Percentiles rank a stretch among this genome's conserved stretches.
phyloP scores from a whole-genome alignment of 169 alveolate genomes.

The Plasmodium cynomolgi region DNA sequence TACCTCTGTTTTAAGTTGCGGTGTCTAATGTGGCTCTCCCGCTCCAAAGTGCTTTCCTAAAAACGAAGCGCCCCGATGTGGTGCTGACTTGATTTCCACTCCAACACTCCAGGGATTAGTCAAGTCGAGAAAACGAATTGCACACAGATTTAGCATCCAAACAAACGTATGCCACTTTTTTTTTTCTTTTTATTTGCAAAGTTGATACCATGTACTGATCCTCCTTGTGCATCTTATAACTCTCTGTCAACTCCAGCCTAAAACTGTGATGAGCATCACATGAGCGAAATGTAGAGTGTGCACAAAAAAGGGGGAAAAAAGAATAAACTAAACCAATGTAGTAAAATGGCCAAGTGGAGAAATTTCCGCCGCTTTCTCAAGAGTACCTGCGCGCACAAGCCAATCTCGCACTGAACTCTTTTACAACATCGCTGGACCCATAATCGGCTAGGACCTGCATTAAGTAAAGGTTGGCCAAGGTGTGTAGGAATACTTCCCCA shows the following conservation, averaged over 20 bases:
- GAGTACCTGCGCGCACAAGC: constrained; percentile 27
- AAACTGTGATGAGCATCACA: constrained; percentile 6
- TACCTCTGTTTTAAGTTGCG: constrained; percentile 38
- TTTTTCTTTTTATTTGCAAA: not conserved
- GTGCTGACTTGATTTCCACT: not conserved
- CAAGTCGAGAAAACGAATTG: not conserved
- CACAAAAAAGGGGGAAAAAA: not conserved
- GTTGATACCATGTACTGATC: constrained; percentile 56
- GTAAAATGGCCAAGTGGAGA: not conserved
- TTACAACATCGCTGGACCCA: constrained; percentile 23
- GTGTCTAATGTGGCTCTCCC: constrained; percentile 17
- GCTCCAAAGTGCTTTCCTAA: constrained; percentile 31
- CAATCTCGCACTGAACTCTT: constrained; percentile 24
- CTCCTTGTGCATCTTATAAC: constrained; percentile 60
- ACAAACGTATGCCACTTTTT: not conserved
- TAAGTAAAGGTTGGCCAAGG: constrained; percentile 7
- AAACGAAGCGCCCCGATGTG: not conserved
- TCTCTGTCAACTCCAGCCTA: constrained; percentile 49
- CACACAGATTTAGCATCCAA: not conserved
- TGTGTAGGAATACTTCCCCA: not conserved
- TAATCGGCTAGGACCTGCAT: constrained; percentile 54
- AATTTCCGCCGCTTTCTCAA: not conserved
- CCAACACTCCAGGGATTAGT: not conserved
- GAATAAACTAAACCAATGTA: not conserved
- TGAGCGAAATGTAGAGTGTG: not conserved